A percentile compares a stretch with the other conserved stretches of the same genome.
Evolutionary conservation across 2,329 filamentous ascomycete genomes (phyloP).

Genomic region (Fusarium verrucosum): DNA sequence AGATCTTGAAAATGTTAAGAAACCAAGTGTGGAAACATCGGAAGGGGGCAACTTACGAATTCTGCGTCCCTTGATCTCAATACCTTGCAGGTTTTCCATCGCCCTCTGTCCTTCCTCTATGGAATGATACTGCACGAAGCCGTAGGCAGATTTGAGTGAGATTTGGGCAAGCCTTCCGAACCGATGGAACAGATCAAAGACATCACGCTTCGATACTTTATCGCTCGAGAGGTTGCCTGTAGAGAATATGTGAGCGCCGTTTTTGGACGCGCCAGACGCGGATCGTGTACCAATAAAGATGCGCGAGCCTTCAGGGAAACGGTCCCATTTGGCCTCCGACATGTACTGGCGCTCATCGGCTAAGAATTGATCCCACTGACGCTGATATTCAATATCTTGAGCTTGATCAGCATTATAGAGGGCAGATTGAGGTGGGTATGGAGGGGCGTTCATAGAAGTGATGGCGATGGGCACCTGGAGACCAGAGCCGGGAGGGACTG

Average conservation of each 20-base stretch:
- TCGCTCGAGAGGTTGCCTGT: slow-evolving; percentile 91
- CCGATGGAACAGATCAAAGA: slow-evolving; percentile 88
- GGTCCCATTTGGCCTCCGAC: slow-evolving; percentile 81
- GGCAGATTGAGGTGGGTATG: slow-evolving; percentile 46
- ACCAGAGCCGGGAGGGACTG: slow-evolving; percentile 44
- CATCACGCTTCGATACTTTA: slow-evolving; percentile 90
- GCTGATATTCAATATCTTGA: slow-evolving; percentile 63
- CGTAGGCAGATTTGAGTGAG: slow-evolving; percentile 95
- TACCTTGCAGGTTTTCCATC: slow-evolving; percentile 80
- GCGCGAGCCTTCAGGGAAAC: slow-evolving; percentile 79
- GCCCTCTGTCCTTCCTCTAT: slow-evolving; percentile 77
- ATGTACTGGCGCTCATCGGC: slow-evolving; percentile 79
- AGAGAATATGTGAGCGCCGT: slow-evolving; percentile 44
- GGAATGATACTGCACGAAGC: slow-evolving; percentile 93
- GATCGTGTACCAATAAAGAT: slow-evolving; percentile 77
- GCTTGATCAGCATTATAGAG: slow-evolving; percentile 45
- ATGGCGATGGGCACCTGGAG: slow-evolving; percentile 44
- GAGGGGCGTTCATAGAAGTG: slow-evolving; percentile 46
- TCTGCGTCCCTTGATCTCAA: slow-evolving; percentile 85
- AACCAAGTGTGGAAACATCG: background rate
- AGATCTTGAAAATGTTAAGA: slow-evolving; percentile 68
- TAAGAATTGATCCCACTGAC: slow-evolving; percentile 76
- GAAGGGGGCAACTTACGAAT: slow-evolving; percentile 75
- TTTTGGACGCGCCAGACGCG: slow-evolving; percentile 43
- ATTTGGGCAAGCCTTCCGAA: slow-evolving; percentile 92